phyloP scores from a whole-genome alignment of 2,329 filamentous ascomycete species.

The Nothophoma quercina region DNA sequence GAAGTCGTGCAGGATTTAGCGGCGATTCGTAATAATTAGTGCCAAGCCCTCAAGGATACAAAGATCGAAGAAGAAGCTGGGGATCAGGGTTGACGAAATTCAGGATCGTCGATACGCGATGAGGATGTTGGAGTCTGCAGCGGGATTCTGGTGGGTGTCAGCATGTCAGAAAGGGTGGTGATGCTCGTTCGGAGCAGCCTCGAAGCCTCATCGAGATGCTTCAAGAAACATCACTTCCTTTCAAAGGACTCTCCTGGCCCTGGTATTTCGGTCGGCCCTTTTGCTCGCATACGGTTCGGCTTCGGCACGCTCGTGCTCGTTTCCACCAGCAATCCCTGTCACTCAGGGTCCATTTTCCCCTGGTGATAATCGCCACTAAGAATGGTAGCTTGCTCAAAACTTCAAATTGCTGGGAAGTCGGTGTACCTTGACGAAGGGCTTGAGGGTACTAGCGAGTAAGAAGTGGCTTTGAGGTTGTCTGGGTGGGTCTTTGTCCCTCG shows the following conservation, averaged over 20 bases:
- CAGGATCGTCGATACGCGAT: constrained; percentile 7
- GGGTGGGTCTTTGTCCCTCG: neutral
- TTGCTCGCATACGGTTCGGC: neutral
- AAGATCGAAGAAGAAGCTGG: constrained; percentile 12
- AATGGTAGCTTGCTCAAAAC: constrained; percentile 8
- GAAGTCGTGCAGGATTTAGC: constrained; percentile 6
- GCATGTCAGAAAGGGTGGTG: neutral
- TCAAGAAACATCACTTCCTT: neutral
- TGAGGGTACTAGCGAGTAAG: neutral
- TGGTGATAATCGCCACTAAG: constrained; percentile 22
- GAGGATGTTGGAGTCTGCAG: neutral
- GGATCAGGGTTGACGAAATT: constrained; percentile 1
- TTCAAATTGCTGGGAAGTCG: neutral
- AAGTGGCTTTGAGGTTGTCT: neutral
- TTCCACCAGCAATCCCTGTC: constrained; percentile 9
- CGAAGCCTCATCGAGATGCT: neutral
- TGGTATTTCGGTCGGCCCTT: neutral
- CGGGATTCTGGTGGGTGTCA: neutral
- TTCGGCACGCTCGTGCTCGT: constrained; percentile 5
- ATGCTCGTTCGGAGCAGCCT: neutral
- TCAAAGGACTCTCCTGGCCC: neutral
- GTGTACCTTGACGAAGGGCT: neutral
- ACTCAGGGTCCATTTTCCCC: constrained; percentile 12
- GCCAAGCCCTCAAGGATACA: constrained; percentile 15
- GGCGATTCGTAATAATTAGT: constrained; percentile 15